A percentile compares a stretch with the other conserved stretches of the same genome.
Conservation (phyloP, 1,284 basidiomycete species). For the Bothia castanella region DNA sequence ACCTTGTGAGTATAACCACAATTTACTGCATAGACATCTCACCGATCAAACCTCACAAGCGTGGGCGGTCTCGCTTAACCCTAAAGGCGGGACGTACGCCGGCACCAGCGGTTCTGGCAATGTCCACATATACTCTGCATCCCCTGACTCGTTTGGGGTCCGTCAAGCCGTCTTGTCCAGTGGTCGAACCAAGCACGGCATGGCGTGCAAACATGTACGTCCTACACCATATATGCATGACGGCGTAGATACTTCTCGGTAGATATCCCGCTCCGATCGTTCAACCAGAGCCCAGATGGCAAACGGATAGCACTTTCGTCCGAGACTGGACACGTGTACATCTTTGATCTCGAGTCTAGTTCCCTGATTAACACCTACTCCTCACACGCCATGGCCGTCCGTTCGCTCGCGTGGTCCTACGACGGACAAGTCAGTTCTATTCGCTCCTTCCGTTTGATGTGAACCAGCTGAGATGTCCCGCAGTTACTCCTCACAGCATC, state of each 20-base stretch:
- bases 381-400: conserved; percentile 82
- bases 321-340: conserved; percentile 77
- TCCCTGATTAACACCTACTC: conserved; percentile 67
- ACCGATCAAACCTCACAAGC: conserved; percentile 42
- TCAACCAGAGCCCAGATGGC: conserved; percentile 76
- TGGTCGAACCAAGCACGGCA: conserved; percentile 77
- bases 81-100: conserved; percentile 67
- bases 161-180: conserved; percentile 54
- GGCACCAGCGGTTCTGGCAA: conserved; percentile 76
- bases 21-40: background rate
- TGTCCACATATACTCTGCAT: conserved; percentile 62
- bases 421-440: conserved; percentile 53
- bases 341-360: conserved; percentile 71
- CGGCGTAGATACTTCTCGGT: conserved; percentile 4
- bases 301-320: conserved; percentile 71
- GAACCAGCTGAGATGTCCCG: background rate
- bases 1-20: conserved; percentile 55
- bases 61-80: conserved; percentile 79
- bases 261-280: background rate
- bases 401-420: conserved; percentile 78
- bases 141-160: conserved; percentile 58
- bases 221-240: conserved; percentile 5
- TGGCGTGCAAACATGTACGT: conserved; percentile 75
- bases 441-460: conserved; percentile 15
- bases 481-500: conserved; percentile 81